Percentiles rank a stretch among this genome's conserved stretches.
phyloP scores from a whole-genome alignment of 2,329 filamentous ascomycete species.

The Tolypocladium sp. region DNA sequence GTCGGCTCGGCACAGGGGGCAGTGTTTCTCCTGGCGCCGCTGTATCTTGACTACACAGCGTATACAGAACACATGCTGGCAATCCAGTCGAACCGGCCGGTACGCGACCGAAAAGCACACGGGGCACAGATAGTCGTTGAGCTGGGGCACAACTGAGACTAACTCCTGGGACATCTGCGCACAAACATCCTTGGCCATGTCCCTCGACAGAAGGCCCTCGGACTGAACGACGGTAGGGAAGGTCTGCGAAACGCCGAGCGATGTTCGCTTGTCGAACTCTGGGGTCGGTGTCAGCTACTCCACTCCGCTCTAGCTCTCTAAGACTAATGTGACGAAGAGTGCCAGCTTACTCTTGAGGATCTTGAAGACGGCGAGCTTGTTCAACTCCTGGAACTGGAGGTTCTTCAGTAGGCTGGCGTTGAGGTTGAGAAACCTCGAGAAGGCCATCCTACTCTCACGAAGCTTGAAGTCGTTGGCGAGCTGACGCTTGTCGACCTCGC shows the following conservation, averaged over 20 bases:
- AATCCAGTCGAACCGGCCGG: conserved; percentile 68
- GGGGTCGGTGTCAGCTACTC: neutral
- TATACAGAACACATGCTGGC: conserved; percentile 74
- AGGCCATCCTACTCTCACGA: conserved; percentile 52
- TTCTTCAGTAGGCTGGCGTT: conserved; percentile 72
- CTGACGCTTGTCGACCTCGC: conserved; percentile 51
- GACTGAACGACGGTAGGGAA: conserved; percentile 53
- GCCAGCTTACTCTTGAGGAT: conserved; percentile 66
- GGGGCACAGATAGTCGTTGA: conserved; percentile 79
- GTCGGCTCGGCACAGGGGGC: conserved; percentile 66
- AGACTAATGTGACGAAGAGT: neutral
- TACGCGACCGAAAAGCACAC: conserved; percentile 74
- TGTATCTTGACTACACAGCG: conserved; percentile 76
- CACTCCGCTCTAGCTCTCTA: neutral
- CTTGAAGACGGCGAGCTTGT: conserved; percentile 67
- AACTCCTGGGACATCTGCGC: conserved; percentile 65
- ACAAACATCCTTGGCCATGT: conserved; percentile 67
- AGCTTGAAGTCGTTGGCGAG: conserved; percentile 56
- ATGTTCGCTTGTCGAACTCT: conserved; percentile 84
- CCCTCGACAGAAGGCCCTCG: conserved; percentile 52
- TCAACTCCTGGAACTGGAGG: conserved; percentile 77
- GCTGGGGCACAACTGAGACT: conserved; percentile 63
- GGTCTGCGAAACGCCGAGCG: conserved; percentile 55
- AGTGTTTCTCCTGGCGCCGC: conserved; percentile 55
- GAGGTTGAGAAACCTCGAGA: conserved; percentile 60